Evolutionary conservation across 2,329 filamentous ascomycete species (phyloP).

Genomic region (Aspergillus bombycis): DNA sequence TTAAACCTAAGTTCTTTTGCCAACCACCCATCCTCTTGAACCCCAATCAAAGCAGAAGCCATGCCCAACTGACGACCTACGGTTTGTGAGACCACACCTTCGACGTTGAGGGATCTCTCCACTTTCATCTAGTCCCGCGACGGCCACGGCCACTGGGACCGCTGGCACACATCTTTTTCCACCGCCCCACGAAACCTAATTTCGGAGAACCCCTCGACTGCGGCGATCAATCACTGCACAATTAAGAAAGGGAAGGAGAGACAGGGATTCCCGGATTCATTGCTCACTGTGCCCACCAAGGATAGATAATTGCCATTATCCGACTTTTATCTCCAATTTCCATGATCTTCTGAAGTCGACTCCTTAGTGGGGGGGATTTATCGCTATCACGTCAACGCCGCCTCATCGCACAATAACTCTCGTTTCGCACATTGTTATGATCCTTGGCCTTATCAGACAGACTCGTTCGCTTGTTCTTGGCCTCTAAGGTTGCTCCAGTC

Average conservation of each 20-base stretch:
- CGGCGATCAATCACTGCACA: slow-evolving; percentile 25
- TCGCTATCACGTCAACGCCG: slow-evolving; percentile 25
- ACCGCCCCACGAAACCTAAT: slow-evolving; percentile 34
- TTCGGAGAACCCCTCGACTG: slow-evolving; percentile 27
- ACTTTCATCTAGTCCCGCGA: slow-evolving; percentile 2
- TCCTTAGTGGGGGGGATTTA: slow-evolving; percentile 26
- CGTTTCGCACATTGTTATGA: slow-evolving; percentile 38
- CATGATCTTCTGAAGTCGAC: slow-evolving; percentile 14
- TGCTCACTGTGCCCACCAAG: background rate
- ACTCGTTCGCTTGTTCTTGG: slow-evolving; percentile 10
- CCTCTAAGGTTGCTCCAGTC: background rate
- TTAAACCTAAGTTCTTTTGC: background rate
- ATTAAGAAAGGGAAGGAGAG: slow-evolving; percentile 12
- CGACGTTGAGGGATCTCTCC: background rate
- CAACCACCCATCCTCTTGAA: background rate
- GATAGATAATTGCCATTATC: background rate
- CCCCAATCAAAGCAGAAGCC: slow-evolving; percentile 2
- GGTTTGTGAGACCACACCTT: slow-evolving; percentile 8
- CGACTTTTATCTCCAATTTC: background rate
- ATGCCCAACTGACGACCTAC: slow-evolving; percentile 2
- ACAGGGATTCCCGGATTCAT: slow-evolving; percentile 7
- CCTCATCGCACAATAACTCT: slow-evolving; percentile 39
- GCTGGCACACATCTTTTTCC: slow-evolving; percentile 14
- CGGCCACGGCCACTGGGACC: background rate
- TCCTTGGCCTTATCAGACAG: slow-evolving; percentile 22